These are phyloP conservation scores for Sugiyamaella xylanicola DNA, from an alignment of 1,139 yeast species.

Conservation along the genomic window DNA sequence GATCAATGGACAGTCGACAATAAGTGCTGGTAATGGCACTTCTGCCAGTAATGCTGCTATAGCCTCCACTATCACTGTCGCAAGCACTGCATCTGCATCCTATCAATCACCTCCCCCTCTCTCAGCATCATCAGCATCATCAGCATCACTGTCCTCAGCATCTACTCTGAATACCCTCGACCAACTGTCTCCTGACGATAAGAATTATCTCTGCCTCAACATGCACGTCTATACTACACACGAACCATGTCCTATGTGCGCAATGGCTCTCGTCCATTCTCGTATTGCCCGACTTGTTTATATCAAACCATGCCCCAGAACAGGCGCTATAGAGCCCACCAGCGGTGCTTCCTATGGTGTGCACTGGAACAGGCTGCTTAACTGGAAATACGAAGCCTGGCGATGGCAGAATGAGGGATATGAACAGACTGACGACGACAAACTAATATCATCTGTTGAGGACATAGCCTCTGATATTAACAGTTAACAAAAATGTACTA, in stretches of 20 bases:
- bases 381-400: slow-evolving; percentile 82
- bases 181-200: slow-evolving; percentile 25
- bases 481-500: slow-evolving; percentile 19
- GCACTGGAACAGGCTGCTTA: slow-evolving; percentile 70
- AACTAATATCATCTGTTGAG: slow-evolving; percentile 19
- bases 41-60: not conserved
- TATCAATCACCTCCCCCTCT: too few species aligned
- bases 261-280: slow-evolving; percentile 95
- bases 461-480: slow-evolving; percentile 19
- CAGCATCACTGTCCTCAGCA: slow-evolving; percentile 21
- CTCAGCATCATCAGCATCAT: too few species aligned
- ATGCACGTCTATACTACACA: slow-evolving; percentile 84
- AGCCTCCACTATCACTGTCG: slow-evolving; percentile 1
- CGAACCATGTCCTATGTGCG: slow-evolving; percentile 97
- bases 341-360: slow-evolving; percentile 72
- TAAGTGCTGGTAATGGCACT: too few species aligned
- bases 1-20: not conserved
- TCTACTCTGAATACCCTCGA: slow-evolving; percentile 11
- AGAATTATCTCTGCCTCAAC: slow-evolving; percentile 69
- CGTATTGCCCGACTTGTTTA: slow-evolving; percentile 72
- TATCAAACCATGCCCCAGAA: slow-evolving; percentile 48
- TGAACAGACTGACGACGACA: slow-evolving; percentile 20
- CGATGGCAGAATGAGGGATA: slow-evolving; percentile 50
- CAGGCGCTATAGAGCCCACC: slow-evolving; percentile 59
- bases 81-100: slow-evolving; percentile 17